A percentile compares a stretch with the other conserved stretches of the same genome.
These are phyloP conservation scores for Akanthomyces lecanii DNA, from an alignment of 2,329 filamentous ascomycete genomes.

Conservation along the genomic window DNA sequence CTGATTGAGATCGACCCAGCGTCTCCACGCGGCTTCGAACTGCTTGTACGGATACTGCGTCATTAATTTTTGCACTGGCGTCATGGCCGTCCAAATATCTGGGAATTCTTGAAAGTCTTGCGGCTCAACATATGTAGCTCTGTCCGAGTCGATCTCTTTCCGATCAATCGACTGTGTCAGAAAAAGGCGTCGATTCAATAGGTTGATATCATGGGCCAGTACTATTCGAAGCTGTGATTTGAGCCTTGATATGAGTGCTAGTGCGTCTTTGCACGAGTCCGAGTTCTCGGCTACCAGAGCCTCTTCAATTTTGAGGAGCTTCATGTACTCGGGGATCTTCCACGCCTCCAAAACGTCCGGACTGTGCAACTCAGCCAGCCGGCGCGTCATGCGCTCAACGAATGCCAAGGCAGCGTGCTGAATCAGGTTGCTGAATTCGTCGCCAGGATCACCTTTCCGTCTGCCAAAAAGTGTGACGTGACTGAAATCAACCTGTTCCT, in stretches of 20 bases:
- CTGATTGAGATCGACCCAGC: not conserved
- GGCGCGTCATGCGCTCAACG: constrained; percentile 39
- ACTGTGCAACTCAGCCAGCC: constrained; percentile 31
- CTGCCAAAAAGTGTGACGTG: constrained; percentile 43
- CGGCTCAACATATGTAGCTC: constrained; percentile 34
- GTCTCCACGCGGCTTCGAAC: not conserved
- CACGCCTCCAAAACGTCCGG: constrained; percentile 30
- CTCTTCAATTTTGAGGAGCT: constrained; percentile 24
- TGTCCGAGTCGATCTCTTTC: constrained; percentile 28
- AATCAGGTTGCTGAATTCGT: constrained; percentile 52
- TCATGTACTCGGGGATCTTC: constrained; percentile 32
- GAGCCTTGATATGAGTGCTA: not conserved
- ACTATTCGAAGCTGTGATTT: not conserved
- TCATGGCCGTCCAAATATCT: constrained; percentile 26
- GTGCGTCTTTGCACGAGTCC: not conserved
- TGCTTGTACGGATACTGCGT: constrained; percentile 12
- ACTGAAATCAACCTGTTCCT: constrained; percentile 2
- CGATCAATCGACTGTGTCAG: not conserved
- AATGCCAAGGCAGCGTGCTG: constrained; percentile 55
- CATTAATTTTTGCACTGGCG: constrained; percentile 29
- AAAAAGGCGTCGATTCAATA: not conserved
- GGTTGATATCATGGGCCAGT: not conserved
- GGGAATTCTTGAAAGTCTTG: constrained; percentile 25
- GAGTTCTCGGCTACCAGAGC: constrained; percentile 21
- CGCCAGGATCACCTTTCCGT: constrained; percentile 43